Evolutionary conservation across 495 filamentous ascomycete species (phyloP).

Genomic region (Podospora pseudocomata): DNA sequence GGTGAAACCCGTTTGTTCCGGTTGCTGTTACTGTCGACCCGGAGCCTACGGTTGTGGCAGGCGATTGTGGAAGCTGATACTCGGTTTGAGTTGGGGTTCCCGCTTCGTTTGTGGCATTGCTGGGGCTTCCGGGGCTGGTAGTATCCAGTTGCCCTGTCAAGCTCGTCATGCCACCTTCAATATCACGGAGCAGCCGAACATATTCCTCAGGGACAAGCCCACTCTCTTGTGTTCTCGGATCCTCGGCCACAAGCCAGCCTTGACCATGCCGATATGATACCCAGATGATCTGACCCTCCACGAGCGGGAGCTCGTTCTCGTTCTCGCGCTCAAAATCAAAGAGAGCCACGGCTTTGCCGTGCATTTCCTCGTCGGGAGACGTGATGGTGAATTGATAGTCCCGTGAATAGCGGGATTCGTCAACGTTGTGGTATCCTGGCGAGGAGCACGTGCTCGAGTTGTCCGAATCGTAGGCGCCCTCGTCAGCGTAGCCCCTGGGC

Average conservation of each 20-base stretch:
- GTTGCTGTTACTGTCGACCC: slow-evolving; percentile 14
- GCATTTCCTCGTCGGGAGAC: slow-evolving; percentile 95
- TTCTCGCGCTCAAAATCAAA: slow-evolving; percentile 95
- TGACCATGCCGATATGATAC: slow-evolving; percentile 94
- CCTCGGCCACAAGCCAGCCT: slow-evolving; percentile 95
- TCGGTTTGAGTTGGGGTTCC: slow-evolving; percentile 58
- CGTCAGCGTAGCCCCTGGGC: slow-evolving; percentile 56
- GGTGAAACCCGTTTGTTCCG: slow-evolving; percentile 53
- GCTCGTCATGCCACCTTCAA: slow-evolving; percentile 64
- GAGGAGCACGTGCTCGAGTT: slow-evolving; percentile 55
- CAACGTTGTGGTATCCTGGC: slow-evolving; percentile 45
- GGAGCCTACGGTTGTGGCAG: slow-evolving; percentile 42
- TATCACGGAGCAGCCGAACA: slow-evolving; percentile 86
- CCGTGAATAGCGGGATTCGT: slow-evolving; percentile 70
- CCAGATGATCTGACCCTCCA: slow-evolving; percentile 94
- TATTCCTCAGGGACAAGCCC: slow-evolving; percentile 96
- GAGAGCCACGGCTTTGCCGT: slow-evolving; percentile 90
- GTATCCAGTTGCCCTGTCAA: slow-evolving; percentile 44
- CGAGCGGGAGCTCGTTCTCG: slow-evolving; percentile 89
- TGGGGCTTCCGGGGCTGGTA: slow-evolving; percentile 41
- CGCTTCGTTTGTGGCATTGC: slow-evolving; percentile 33
- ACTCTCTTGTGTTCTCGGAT: slow-evolving; percentile 79
- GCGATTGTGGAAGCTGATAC: slow-evolving; percentile 41
- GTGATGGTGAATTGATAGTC: slow-evolving; percentile 95
- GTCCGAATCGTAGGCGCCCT: slow-evolving; percentile 57